These are phyloP conservation scores for Cnidoscolus chayamansa DNA, from an alignment of 441 rosid genomes.

Conservation along the genomic window DNA sequence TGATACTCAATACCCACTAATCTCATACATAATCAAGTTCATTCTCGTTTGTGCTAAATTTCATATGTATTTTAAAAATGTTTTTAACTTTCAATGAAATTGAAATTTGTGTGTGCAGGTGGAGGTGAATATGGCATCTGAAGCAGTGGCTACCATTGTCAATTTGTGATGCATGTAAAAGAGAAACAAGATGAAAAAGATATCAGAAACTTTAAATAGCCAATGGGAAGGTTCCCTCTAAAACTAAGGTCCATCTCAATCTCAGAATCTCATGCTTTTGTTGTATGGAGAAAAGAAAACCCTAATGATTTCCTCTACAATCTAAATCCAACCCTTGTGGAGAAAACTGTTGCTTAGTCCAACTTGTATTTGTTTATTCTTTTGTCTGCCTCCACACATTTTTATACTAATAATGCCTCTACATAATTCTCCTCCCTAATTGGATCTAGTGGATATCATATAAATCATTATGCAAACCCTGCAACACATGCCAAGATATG, in stretches of 20 bases:
- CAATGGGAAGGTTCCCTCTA: conserved; percentile 2
- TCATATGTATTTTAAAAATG: no score
- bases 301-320: conserved; percentile 1
- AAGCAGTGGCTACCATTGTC: background rate
- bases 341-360: conserved; percentile 6
- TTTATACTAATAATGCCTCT: background rate
- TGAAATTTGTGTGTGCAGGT: no score
- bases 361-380: background rate
- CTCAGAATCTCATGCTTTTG: background rate
- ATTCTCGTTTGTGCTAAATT: no score
- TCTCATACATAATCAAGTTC: no score
- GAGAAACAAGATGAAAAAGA: background rate
- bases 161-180: background rate
- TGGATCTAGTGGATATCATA: background rate
- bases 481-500: no score
- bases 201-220: background rate
- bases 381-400: background rate
- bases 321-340: background rate
- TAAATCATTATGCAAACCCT: no score
- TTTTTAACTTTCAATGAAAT: no score
- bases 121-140: background rate
- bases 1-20: no score
- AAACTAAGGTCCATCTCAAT: background rate
- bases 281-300: background rate
- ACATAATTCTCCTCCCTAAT: background rate